Percentiles rank a stretch among this genome's conserved stretches.
Evolutionary conservation across 345 rosid genomes (phyloP).

Genomic region (Aquilaria sinensis): DNA sequence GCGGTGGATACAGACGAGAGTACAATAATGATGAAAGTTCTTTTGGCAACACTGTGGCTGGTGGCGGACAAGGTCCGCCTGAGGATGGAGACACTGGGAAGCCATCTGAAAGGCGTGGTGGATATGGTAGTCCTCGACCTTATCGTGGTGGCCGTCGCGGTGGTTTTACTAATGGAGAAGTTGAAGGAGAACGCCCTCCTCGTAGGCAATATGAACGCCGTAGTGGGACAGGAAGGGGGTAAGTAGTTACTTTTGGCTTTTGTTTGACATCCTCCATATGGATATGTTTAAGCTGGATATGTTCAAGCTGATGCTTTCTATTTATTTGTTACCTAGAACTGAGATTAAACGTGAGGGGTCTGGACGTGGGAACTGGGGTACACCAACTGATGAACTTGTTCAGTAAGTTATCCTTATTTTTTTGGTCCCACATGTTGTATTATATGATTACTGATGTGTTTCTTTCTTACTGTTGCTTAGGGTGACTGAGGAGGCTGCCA

Average conservation of each 20-base stretch:
- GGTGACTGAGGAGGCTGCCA: conserved; percentile 46
- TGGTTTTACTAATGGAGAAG: conserved; percentile 64
- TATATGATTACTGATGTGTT: neutral
- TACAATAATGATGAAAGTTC: conserved; percentile 36
- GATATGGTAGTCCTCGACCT: conserved; percentile 40
- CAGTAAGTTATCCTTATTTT: conserved; percentile 36
- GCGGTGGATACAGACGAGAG: conserved; percentile 51
- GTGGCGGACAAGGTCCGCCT: conserved; percentile 33
- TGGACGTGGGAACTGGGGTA: conserved; percentile 97
- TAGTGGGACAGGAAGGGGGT: conserved; percentile 96
- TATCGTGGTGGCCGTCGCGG: conserved; percentile 68
- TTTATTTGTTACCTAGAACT: conserved; percentile 31
- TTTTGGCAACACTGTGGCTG: conserved; percentile 29
- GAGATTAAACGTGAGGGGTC: conserved; percentile 82
- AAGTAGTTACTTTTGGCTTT: conserved; percentile 13
- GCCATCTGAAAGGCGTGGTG: conserved; percentile 37
- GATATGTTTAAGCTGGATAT: neutral
- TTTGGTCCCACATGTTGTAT: neutral
- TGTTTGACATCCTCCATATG: neutral
- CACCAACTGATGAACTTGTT: conserved; percentile 58
- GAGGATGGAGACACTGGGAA: conserved; percentile 60
- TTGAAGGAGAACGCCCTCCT: conserved; percentile 58
- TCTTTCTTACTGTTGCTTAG: conserved; percentile 25
- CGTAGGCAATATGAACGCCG: conserved; percentile 62
- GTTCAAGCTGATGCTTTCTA: neutral